Evolutionary conservation across 2,329 filamentous ascomycete species (phyloP).

Genomic region (Alternaria triticina): DNA sequence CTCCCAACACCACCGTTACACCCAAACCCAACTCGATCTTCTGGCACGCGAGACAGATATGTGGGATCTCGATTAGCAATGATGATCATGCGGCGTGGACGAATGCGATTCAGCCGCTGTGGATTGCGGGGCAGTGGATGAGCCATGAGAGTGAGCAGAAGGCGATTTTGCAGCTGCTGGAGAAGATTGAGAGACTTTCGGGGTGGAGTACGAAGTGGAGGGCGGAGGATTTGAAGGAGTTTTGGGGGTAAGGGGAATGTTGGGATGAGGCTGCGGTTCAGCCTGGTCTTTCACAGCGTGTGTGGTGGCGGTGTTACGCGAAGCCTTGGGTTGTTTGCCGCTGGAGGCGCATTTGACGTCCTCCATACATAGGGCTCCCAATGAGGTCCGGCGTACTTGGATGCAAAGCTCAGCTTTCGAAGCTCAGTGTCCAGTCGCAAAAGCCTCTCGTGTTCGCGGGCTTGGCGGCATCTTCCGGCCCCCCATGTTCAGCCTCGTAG

Average conservation of each 20-base stretch:
- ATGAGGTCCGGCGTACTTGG: not conserved
- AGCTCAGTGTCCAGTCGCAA: not conserved
- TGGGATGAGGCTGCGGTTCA: not conserved
- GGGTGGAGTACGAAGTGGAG: constrained; percentile 63
- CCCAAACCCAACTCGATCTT: constrained; percentile 44
- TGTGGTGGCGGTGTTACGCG: not conserved
- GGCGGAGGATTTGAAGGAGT: constrained; percentile 59
- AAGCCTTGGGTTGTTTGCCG: not conserved
- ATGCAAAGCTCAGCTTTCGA: not conserved
- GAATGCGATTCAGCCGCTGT: constrained; percentile 56
- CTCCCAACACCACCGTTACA: constrained; percentile 23
- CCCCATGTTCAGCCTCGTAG: not conserved
- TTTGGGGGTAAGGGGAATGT: constrained; percentile 51
- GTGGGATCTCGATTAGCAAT: constrained; percentile 55
- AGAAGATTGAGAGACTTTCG: constrained; percentile 59
- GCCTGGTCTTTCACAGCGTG: not conserved
- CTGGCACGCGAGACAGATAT: constrained; percentile 57
- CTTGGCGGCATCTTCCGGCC: not conserved
- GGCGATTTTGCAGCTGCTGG: constrained; percentile 57
- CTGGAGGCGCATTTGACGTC: not conserved
- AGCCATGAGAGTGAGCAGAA: constrained; percentile 53
- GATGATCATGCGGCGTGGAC: constrained; percentile 55
- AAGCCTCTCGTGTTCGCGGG: not conserved
- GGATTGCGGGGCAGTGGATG: constrained; percentile 57
- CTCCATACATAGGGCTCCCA: not conserved